Base-by-base conservation (phyloP, 2,329 filamentous ascomycete species). In the Myriangium duriaei region DNA sequence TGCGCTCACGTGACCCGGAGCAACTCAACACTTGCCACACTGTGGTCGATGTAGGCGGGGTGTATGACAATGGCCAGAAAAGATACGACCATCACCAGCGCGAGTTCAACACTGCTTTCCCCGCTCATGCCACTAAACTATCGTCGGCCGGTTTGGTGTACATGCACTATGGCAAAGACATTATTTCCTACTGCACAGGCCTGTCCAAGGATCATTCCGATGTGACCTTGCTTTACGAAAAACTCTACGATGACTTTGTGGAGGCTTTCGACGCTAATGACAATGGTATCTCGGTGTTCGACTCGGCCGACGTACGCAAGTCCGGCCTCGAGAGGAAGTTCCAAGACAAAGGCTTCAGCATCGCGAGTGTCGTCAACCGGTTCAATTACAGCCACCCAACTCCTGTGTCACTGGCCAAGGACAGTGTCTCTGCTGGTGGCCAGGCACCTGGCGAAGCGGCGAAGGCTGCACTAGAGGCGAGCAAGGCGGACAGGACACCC, bases 51-150 rank as follows among this genome's bases (percentile, higher is more conserved):
- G 91, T 96, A n/a, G 87, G 88, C 55, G 88, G 87, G 51, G 82
- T 88, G 60, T 96, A 98, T 64, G 81, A 94, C 55, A 64, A 82
- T 39, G 59, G 66, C 35, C 64, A 63, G 47, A 76, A 85, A 62
- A 81, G 88, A 52, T 98, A 83, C 69, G 91, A 98, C 63, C 91
- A 98, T 67, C 91, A 98, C 71, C 91, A 98, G 69, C 85, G 88
- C 47, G 79, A 77, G 55, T 98, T 98, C 68, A 63, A 64, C 42
- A 80, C 81, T 41, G 85, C 79, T 32, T 98, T 98, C 64, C 86
- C 88, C 13, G 74, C 74, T 43, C 81, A 81, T 53, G 59, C 63
- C 38, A 98, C 91, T 47, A 95, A 92, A 70, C 80, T 98, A 41
- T 92, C 83, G 40, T 92, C 84, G 43, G 91, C 91, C 0, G 91